Base-by-base conservation (phyloP, 208 protist genomes). In the Acanthamoeba healyi region DNA sequence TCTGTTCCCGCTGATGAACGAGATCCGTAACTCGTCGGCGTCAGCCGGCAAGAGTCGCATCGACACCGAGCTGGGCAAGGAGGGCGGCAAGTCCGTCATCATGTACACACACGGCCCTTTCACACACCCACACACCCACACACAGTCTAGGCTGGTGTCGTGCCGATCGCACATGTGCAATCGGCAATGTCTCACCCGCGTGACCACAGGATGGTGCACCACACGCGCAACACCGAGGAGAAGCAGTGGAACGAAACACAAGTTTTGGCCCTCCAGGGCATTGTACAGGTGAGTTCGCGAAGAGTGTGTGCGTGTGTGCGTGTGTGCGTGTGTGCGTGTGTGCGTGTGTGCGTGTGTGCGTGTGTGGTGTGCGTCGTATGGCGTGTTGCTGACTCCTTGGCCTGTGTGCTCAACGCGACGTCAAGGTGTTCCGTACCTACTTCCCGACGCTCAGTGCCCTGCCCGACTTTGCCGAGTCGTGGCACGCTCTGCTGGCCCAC, bases 181-280 rank as follows among this genome's bases (percentile, higher is more conserved):
- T n/a, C n/a, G n/a, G n/a, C n/a, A n/a, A n/a, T n/a, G n/a, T n/a
- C 9, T 65, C 26, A 26, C 58, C 58, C 9, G 58, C 58, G 29
- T 9, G 7, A 36, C 14, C 7, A 22, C 32, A 93, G 88, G 63
- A 58, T 94, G 70, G 91, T 94, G 14, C 91, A 94, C 51, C 74
- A 94, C 44, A 56, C 91, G 34, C 91, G 91, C 44, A 94, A 94
- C 51, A 94, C 91, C n/a, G 54, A 74, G 51, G 46, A 70, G 32
- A 94, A 94, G 72, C 91, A 94, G 29, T 94, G 91, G 91, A 82
- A 94, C 51, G 91, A 94, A 49, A 87, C 91, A 36, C 72, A 70
- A 42, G 91, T 87, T 72, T 38, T 94, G 29, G 91, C 72, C 26
- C 74, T 94, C 15, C 49, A 86, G 29, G 91, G 91, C 65, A 70